Evolutionary conservation across 2,329 filamentous ascomycete genomes (phyloP), one percentile per base, ranked within the genome.

Genomic region (Colletotrichum falcatum): DNA sequence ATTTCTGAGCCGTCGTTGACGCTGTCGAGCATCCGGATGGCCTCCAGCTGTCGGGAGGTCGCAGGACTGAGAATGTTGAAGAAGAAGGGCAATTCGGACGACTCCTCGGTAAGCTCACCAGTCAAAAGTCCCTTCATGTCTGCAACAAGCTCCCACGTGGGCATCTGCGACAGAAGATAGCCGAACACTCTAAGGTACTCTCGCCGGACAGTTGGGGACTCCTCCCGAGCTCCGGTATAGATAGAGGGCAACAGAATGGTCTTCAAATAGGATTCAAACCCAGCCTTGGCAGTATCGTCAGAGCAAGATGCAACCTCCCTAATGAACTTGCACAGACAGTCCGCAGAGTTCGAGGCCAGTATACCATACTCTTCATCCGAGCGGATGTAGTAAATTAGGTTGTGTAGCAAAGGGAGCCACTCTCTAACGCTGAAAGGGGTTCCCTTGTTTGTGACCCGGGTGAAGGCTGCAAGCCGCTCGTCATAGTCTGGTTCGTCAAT

Each of bases 401-500:
- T 99, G 81, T 95, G 92, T 14, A 98, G 82, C 26, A 99, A 81
- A 7, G 96, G 95, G 62, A 91, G 87, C 95, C 96, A 99, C 79
- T 97, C 93, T 68, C 88, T 87, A 1, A 90, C 82, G 0, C 88
- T 91, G 71, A 95, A 89, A 0, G 84, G 81, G 0, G 78, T 78
- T 46, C 89, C 89, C n/a, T 87, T 83, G 3, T 88, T 82, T 44
- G 91, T 92, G 72, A 98, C 91, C 9, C 82, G 79, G 68, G 87
- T 90, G 81, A 96, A 98, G 3, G 94, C 94, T 56, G 86, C 83
- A 7, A 97, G 86, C 20, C 96, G 91, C 66, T 88, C 89, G 74
- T 97, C 93, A 77, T 97, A 98, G 80, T 98, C 93, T 1, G 94
- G 92, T 77, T 97, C 93, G 75, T 96, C 94, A 26, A 99, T 85